Percentiles rank a stretch among this genome's conserved stretches.
Conservation (phyloP, 192 early-diverging fungal genomes). For the Coemansia sp. region DNA sequence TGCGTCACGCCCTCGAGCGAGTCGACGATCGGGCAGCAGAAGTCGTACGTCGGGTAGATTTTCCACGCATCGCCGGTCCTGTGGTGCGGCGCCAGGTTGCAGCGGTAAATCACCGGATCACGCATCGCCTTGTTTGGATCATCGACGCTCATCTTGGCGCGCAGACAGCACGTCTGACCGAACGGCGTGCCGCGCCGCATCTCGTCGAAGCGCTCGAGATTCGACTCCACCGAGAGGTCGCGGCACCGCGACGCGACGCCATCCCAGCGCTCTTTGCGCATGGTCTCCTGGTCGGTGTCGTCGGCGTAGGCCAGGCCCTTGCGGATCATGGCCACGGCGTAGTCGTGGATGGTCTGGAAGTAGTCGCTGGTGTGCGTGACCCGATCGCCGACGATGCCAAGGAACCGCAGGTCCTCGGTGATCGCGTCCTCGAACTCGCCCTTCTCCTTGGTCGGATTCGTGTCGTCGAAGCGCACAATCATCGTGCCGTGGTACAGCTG, state of each 20-base stretch:
- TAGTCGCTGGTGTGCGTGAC: conserved; percentile 91
- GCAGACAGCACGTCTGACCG: conserved; percentile 80
- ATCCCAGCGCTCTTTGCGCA: conserved; percentile 84
- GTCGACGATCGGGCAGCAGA: conserved; percentile 97
- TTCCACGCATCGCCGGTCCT: conserved; percentile 92
- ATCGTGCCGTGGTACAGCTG: conserved; percentile 85
- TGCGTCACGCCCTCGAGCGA: conserved; percentile 97
- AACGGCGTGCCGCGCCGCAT: conserved; percentile 87
- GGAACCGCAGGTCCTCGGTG: conserved; percentile 86
- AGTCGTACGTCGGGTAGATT: conserved; percentile 98
- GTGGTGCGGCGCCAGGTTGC: conserved; percentile 86
- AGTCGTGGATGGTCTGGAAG: conserved; percentile 86
- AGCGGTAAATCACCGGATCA: conserved; percentile 97
- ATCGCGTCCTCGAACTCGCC: conserved; percentile 95
- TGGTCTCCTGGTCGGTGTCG: conserved; percentile 82
- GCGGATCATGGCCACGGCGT: conserved; percentile 82
- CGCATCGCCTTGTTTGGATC: conserved; percentile 89
- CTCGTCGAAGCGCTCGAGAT: conserved; percentile 85
- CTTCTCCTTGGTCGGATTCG: conserved; percentile 97
- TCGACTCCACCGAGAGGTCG: conserved; percentile 86
- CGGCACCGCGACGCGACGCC: conserved; percentile 83
- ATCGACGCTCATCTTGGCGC: conserved; percentile 94
- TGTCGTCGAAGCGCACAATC: conserved; percentile 97
- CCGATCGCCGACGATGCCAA: conserved; percentile 79
- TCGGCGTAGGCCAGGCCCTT: conserved; percentile 92